A percentile compares a stretch with the other conserved stretches of the same genome.
These are phyloP conservation scores for Cladophialophora carrionii DNA, from an alignment of 2,329 filamentous ascomycete species.

Conservation along the genomic window DNA sequence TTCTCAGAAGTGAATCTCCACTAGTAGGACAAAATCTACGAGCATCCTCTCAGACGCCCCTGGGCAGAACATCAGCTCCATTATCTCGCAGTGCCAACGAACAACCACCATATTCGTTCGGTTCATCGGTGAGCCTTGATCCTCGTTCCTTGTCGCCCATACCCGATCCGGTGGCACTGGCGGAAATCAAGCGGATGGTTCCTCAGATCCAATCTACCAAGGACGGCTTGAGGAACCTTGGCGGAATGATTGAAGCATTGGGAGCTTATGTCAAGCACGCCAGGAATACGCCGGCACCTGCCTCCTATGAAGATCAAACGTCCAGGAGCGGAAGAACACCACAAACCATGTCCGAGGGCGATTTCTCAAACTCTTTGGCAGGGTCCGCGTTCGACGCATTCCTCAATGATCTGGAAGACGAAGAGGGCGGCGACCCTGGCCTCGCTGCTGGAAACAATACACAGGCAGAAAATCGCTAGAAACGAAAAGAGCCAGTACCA, in stretches of 20 bases:
- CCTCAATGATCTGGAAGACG: neutral
- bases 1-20: conserved; percentile 10
- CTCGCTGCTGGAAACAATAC: neutral
- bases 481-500: neutral
- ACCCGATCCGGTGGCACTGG: conserved; percentile 25
- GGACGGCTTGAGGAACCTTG: neutral
- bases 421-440: neutral
- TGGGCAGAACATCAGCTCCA: conserved; percentile 1
- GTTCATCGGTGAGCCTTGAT: conserved; percentile 24
- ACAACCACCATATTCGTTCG: conserved; percentile 14
- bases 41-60: neutral
- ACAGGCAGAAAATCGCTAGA: neutral
- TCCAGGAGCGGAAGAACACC: no score
- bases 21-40: neutral
- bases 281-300: neutral
- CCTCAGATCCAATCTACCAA: neutral
- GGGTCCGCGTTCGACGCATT: conserved; percentile 4
- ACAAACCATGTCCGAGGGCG: neutral
- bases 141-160: conserved; percentile 16
- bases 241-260: conserved; percentile 11
- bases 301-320: neutral
- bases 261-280: conserved; percentile 8
- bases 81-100: conserved; percentile 3
- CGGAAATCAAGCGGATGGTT: conserved; percentile 21
- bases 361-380: neutral